A percentile compares a stretch with the other conserved stretches of the same genome.
These are phyloP conservation scores for Magnaporthales sp. DNA, from an alignment of 2,329 filamentous ascomycete species.

Conservation along the genomic window DNA sequence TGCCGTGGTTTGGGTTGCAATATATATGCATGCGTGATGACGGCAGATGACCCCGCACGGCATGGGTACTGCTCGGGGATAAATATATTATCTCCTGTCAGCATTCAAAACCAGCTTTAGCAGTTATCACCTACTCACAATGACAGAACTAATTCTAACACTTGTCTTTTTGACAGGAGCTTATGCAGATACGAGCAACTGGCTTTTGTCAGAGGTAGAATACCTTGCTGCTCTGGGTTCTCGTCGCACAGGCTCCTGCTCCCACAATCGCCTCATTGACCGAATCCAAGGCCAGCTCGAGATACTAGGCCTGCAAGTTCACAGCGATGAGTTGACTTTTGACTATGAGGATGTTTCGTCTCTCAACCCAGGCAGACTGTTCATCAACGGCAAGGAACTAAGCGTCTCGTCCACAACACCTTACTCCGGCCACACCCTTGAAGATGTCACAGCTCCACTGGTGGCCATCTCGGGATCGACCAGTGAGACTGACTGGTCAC, in stretches of 20 bases:
- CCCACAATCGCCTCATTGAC: background rate
- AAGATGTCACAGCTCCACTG: background rate
- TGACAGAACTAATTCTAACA: background rate
- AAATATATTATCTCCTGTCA: background rate
- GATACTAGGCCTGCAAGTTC: background rate
- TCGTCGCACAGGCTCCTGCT: background rate
- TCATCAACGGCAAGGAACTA: background rate
- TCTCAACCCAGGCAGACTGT: background rate
- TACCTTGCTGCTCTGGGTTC: constrained; percentile 2
- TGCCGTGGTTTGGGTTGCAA: background rate
- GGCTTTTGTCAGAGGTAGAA: background rate
- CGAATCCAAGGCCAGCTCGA: constrained; percentile 1
- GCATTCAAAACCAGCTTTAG: background rate
- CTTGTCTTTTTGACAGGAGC: background rate
- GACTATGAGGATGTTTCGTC: background rate
- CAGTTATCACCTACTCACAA: background rate
- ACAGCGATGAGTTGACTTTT: background rate
- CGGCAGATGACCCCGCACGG: background rate
- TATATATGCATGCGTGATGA: background rate
- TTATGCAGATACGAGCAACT: background rate
- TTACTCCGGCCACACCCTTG: constrained; percentile 1
- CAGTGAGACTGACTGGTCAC: background rate
- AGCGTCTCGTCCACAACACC: background rate
- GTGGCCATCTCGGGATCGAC: background rate
- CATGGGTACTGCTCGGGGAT: background rate